Percentiles rank a stretch among this genome's conserved stretches.
Conservation (phyloP, 768 basidiomycete genomes). For the Fomitopsis serialis region DNA sequence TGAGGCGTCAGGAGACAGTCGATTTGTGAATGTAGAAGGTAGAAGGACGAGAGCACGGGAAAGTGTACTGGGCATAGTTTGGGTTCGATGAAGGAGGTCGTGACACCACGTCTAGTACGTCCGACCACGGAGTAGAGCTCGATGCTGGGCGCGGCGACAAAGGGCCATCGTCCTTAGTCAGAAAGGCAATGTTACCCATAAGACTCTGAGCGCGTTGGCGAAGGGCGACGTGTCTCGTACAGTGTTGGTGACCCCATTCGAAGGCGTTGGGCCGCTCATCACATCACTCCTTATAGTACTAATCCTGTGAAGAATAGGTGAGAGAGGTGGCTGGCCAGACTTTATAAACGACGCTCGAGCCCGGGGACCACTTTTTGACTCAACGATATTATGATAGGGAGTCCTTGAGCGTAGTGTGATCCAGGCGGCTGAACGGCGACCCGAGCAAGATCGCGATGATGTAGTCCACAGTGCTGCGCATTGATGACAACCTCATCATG, state of each 20-base stretch:
- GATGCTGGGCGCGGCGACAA: constrained; percentile 27
- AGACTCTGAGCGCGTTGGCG: constrained; percentile 70
- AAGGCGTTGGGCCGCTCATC: constrained; percentile 53
- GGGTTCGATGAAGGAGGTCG: constrained; percentile 76
- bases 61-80: constrained; percentile 70
- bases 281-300: constrained; percentile 50
- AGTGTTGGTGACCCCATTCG: constrained; percentile 60
- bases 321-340: constrained; percentile 40
- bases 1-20: constrained; percentile 24
- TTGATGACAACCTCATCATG: constrained; percentile 89
- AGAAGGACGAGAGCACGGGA: constrained; percentile 61
- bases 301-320: constrained; percentile 45
- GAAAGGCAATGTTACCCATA: constrained; percentile 68
- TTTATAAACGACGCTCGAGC: constrained; percentile 45
- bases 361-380: constrained; percentile 26
- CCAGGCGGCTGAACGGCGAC: constrained; percentile 77
- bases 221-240: constrained; percentile 77
- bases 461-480: constrained; percentile 86
- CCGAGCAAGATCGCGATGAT: constrained; percentile 86
- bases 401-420: constrained; percentile 55
- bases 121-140: constrained; percentile 16
- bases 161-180: constrained; percentile 50
- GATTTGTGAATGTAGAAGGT: constrained; percentile 20
- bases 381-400: constrained; percentile 41
- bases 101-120: constrained; percentile 39